A percentile compares a stretch with the other conserved stretches of the same genome.
Evolutionary conservation across 2,329 filamentous ascomycete species (phyloP).

Genomic region (Ceratocystis harringtonii): DNA sequence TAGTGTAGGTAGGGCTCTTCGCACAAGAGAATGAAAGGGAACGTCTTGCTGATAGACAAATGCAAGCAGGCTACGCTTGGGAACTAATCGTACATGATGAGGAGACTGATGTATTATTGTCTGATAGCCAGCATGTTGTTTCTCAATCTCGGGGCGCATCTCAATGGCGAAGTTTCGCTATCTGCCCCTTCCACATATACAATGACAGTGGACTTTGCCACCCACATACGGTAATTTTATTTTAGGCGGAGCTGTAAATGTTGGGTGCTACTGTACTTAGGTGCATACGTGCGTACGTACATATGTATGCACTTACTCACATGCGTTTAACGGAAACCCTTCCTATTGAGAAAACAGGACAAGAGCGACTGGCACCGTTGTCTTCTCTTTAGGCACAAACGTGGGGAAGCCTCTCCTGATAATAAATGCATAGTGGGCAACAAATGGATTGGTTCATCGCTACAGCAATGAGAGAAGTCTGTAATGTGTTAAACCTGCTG

Average conservation of each 20-base stretch:
- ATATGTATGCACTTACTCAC: neutral
- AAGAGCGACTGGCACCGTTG: neutral
- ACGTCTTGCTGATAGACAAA: too few relatives aligned
- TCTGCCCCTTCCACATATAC: neutral
- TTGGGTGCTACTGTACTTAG: neutral
- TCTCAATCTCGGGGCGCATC: too few relatives aligned
- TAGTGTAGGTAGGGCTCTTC: neutral
- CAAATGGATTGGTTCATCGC: neutral
- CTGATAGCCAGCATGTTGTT: too few relatives aligned
- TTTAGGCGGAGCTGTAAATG: neutral
- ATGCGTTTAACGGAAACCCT: neutral
- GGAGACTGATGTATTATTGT: too few relatives aligned
- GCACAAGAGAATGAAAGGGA: too few relatives aligned
- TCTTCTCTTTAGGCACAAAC: constrained; percentile 14
- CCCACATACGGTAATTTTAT: neutral
- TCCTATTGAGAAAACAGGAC: neutral
- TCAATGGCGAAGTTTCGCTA: too few relatives aligned
- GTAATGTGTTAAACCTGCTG: neutral
- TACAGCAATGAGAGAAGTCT: neutral
- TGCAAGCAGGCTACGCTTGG: too few relatives aligned
- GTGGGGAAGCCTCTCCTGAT: neutral
- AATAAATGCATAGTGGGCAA: neutral
- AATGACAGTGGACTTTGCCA: neutral
- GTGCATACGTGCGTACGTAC: neutral
- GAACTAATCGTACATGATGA: too few relatives aligned